Conservation (phyloP, 305 asterid species). For the Fraxinus nigra region DNA sequence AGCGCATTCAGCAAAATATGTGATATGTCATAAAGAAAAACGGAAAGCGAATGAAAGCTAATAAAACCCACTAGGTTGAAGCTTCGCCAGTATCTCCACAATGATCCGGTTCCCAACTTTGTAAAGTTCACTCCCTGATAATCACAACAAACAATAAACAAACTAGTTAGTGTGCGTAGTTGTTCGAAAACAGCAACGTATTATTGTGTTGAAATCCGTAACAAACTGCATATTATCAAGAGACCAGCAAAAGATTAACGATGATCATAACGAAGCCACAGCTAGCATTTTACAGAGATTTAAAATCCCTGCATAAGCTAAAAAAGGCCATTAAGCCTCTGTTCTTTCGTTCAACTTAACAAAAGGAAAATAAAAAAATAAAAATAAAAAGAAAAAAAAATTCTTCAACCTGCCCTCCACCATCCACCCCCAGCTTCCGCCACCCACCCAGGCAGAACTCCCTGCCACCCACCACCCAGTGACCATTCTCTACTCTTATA, state of each 20-base stretch:
- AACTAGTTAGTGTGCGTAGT: neutral
- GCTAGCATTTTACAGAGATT: neutral
- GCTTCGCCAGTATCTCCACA: slow-evolving; percentile 83
- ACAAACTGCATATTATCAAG: neutral
- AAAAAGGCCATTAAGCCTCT: neutral
- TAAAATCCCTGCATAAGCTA: neutral
- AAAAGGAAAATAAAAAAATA: neutral
- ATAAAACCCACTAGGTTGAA: slow-evolving; percentile 66
- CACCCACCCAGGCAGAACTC: neutral
- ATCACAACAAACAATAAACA: slow-evolving; percentile 12
- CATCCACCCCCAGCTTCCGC: neutral
- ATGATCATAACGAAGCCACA: neutral
- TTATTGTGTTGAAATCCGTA: neutral
- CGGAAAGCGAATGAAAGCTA: neutral
- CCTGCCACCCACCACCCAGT: neutral
- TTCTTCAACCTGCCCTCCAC: neutral
- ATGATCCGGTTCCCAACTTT: slow-evolving; percentile 75
- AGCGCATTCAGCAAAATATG: neutral
- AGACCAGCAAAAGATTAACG: neutral
- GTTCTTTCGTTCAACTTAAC: neutral
- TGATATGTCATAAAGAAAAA: neutral
- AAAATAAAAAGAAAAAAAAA: neutral
- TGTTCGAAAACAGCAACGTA: neutral
- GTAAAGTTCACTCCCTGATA: slow-evolving; percentile 60
- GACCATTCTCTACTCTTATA: neutral